These are phyloP conservation scores for Striga asiatica DNA, from an alignment of 257 asterid species.

Conservation along the genomic window DNA sequence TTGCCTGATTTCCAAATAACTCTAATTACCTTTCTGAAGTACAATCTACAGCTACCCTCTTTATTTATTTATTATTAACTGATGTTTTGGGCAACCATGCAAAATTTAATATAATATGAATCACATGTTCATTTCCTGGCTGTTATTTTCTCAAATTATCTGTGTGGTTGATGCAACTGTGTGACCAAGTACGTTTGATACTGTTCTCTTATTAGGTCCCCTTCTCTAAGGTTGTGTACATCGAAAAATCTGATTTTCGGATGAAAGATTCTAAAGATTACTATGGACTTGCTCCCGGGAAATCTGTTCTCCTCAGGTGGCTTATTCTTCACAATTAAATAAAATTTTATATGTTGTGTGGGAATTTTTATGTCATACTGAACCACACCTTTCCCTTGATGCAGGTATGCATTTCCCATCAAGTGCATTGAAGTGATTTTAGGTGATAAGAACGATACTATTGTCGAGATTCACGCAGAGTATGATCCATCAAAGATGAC, in stretches of 20 bases:
- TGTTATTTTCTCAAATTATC: no score
- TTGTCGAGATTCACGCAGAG: conserved; percentile 68
- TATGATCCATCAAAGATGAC: conserved; percentile 66
- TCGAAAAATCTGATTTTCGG: conserved; percentile 76
- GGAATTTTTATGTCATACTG: background rate
- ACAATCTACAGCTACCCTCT: no score
- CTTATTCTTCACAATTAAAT: background rate
- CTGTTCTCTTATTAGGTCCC: conserved; percentile 46
- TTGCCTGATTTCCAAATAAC: no score
- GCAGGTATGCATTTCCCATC: conserved; percentile 86
- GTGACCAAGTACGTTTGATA: no score
- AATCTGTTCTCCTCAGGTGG: conserved; percentile 84
- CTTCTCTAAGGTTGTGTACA: conserved; percentile 74
- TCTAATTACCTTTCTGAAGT: background rate
- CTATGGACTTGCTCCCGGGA: conserved; percentile 97
- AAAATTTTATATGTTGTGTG: background rate
- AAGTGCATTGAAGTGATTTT: conserved; percentile 68
- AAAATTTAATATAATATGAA: background rate
- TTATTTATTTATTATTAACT: no score
- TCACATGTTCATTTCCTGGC: conserved; percentile 3
- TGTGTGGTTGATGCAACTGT: no score
- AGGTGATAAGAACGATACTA: conserved; percentile 51
- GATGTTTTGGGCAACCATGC: background rate
- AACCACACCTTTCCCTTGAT: conserved; percentile 6
- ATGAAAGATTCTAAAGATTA: conserved; percentile 85